Conservation (phyloP, 108 stramenopile genomes). For the Discostella stelligeroides region DNA sequence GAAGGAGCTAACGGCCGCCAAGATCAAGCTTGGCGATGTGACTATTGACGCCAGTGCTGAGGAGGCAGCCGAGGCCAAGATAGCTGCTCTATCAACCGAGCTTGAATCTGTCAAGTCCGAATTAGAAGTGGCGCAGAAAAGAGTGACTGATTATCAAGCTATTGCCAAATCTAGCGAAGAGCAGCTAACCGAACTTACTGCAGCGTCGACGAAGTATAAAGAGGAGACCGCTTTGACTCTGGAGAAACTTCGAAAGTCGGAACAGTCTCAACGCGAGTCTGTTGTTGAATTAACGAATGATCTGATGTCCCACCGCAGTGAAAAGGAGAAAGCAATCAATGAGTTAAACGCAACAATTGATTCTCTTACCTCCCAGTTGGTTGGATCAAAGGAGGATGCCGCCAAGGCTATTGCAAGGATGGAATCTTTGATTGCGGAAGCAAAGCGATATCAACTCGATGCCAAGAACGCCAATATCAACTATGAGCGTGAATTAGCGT, state of each 20-base stretch:
- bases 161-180: slow-evolving; percentile 79
- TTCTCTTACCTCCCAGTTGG: slow-evolving; percentile 48
- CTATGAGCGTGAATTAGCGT: slow-evolving; percentile 83
- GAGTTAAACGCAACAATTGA: slow-evolving; percentile 62
- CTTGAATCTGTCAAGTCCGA: slow-evolving; percentile 68
- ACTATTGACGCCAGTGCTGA: slow-evolving; percentile 56
- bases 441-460: slow-evolving; percentile 58
- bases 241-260: slow-evolving; percentile 55
- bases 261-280: slow-evolving; percentile 59
- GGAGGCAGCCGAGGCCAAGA: slow-evolving; percentile 53
- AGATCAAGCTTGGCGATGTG: slow-evolving; percentile 41
- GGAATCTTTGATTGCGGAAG: slow-evolving; percentile 57
- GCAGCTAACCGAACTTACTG: slow-evolving; percentile 62
- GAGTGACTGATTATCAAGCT: slow-evolving; percentile 56
- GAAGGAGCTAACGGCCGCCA: slow-evolving; percentile 52
- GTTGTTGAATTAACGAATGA: slow-evolving; percentile 79
- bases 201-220: slow-evolving; percentile 63
- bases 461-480: slow-evolving; percentile 52
- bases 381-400: slow-evolving; percentile 56
- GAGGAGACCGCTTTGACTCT: slow-evolving; percentile 54
- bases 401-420: slow-evolving; percentile 50
- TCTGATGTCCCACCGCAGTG: slow-evolving; percentile 67
- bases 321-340: slow-evolving; percentile 64
- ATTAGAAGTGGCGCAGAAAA: slow-evolving; percentile 51
- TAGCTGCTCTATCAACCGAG: slow-evolving; percentile 58